These are phyloP conservation scores for Penicillium sp. DNA, from an alignment of 2,329 filamentous ascomycete species.

Conservation along the genomic window DNA sequence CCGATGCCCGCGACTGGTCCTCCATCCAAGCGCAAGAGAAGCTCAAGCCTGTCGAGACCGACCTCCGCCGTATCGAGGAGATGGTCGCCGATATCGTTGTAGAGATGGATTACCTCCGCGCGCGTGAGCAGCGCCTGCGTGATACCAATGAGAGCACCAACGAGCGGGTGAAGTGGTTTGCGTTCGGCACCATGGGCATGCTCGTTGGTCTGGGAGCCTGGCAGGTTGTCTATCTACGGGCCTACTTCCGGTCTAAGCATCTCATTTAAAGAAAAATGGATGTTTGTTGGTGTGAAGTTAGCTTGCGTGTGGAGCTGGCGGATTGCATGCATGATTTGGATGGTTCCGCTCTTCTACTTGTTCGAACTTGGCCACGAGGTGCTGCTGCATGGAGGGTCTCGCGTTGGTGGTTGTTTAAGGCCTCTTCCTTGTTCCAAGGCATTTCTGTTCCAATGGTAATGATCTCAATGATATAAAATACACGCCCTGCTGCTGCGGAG, in stretches of 20 bases:
- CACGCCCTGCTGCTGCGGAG: constrained; percentile 16
- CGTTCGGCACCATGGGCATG: constrained; percentile 88
- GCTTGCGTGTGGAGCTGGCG: constrained; percentile 7
- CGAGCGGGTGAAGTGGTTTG: constrained; percentile 98
- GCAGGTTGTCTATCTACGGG: constrained; percentile 97
- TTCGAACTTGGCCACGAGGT: constrained; percentile 7
- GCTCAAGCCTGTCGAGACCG: constrained; percentile 94
- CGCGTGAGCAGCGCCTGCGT: constrained; percentile 88
- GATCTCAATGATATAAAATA: constrained; percentile 33
- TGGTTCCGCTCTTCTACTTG: constrained; percentile 13
- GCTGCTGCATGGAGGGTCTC: constrained; percentile 14
- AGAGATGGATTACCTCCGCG: constrained; percentile 95
- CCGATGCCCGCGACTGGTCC: constrained; percentile 97
- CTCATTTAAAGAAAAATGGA: constrained; percentile 55
- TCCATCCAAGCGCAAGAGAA: constrained; percentile 96
- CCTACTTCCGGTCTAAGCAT: constrained; percentile 89
- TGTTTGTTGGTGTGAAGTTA: neutral
- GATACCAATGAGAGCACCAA: constrained; percentile 99
- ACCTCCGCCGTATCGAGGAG: constrained; percentile 90
- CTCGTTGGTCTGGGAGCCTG: constrained; percentile 85
- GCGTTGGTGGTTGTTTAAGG: constrained; percentile 9
- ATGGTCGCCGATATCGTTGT: constrained; percentile 81
- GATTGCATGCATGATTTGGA: constrained; percentile 24
- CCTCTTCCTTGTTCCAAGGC: constrained; percentile 24
- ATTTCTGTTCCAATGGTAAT: constrained; percentile 29